Percentiles rank a stretch among this genome's conserved stretches.
Conservation (phyloP, 345 rosid genomes). For the Durio zibethinus region DNA sequence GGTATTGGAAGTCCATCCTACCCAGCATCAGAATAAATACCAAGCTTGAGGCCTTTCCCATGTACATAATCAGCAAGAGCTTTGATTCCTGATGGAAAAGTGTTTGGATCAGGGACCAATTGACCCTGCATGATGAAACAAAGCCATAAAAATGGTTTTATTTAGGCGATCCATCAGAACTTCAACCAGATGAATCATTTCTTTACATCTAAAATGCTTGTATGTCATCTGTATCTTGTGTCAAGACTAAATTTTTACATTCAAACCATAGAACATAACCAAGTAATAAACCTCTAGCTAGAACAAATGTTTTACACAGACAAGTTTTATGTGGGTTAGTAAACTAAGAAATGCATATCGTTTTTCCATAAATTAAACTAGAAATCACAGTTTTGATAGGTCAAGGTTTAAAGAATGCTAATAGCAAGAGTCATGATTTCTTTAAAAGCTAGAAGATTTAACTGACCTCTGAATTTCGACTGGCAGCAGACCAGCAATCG, state of each 20-base stretch:
- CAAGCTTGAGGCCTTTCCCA: conserved; percentile 85
- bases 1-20: conserved; percentile 40
- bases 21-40: conserved; percentile 99
- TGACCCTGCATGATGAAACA: conserved; percentile 54
- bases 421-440: background rate
- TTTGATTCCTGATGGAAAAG: conserved; percentile 90
- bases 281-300: background rate
- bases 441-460: background rate
- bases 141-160: conserved; percentile 13
- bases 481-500: conserved; percentile 85
- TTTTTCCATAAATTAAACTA: background rate
- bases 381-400: background rate
- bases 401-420: background rate
- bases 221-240: background rate
- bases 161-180: background rate
- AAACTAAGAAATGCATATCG: background rate
- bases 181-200: background rate
- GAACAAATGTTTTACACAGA: background rate
- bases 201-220: background rate
- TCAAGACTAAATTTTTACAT: background rate
- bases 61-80: conserved; percentile 83
- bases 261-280: background rate
- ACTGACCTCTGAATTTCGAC: conserved; percentile 60
- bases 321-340: background rate
- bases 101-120: conserved; percentile 66